These are phyloP conservation scores for Dioszegia aurantiaca DNA, from an alignment of 768 basidiomycete species.

Conservation along the genomic window DNA sequence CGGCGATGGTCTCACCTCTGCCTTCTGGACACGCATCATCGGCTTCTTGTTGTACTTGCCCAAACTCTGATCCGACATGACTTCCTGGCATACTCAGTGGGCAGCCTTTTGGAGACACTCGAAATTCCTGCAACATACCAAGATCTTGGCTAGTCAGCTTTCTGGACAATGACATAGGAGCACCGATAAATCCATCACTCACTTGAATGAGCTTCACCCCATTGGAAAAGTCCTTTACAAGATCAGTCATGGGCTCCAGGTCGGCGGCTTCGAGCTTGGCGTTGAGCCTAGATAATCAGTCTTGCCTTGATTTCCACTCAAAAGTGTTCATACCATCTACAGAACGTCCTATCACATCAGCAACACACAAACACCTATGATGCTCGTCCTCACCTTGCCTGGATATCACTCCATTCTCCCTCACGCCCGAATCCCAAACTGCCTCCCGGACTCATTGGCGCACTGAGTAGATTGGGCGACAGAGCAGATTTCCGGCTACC, in stretches of 20 bases:
- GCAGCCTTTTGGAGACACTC: not conserved
- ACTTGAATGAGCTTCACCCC: conserved; percentile 93
- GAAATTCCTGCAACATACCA: conserved; percentile 8
- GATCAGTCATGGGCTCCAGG: conserved; percentile 80
- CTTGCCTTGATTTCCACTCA: not conserved
- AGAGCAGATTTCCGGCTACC: conserved; percentile 8
- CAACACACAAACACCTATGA: not conserved
- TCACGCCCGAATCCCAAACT: conserved; percentile 18
- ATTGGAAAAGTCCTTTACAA: conserved; percentile 87
- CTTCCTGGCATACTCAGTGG: conserved; percentile 63
- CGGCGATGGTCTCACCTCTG: conserved; percentile 58
- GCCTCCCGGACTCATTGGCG: conserved; percentile 25
- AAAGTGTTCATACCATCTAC: conserved; percentile 40
- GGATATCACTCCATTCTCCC: conserved; percentile 32
- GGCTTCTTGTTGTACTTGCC: conserved; percentile 92
- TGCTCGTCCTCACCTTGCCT: conserved; percentile 31
- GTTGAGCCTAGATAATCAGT: too few relatives aligned
- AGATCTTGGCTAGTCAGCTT: conserved; percentile 17
- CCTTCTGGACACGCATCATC: conserved; percentile 89
- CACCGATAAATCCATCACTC: conserved; percentile 55
- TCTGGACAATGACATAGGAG: not conserved
- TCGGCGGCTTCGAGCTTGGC: conserved; percentile 84
- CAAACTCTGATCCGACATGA: conserved; percentile 84
- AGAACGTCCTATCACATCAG: conserved; percentile 43
- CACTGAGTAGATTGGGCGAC: conserved; percentile 6